Conservation (phyloP, 2,329 filamentous ascomycete genomes). For the Aureobasidium subglaciale region DNA sequence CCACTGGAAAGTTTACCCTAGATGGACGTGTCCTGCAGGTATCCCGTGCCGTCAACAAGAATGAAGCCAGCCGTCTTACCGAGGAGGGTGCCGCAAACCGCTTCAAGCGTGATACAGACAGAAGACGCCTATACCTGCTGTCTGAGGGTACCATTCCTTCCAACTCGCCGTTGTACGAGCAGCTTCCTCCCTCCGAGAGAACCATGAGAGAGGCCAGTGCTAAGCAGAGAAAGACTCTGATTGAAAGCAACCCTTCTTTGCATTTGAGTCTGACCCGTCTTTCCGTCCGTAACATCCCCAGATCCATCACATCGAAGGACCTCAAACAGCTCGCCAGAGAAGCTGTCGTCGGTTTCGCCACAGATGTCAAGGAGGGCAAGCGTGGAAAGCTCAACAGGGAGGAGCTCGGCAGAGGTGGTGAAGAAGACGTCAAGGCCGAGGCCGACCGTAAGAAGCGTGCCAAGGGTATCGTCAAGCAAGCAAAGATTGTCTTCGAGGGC, state of each 20-base stretch:
- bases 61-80: slow-evolving; percentile 68
- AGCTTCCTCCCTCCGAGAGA: slow-evolving; percentile 70
- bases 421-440: slow-evolving; percentile 75
- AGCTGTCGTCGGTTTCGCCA: slow-evolving; percentile 90
- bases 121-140: slow-evolving; percentile 80
- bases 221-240: slow-evolving; percentile 80
- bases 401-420: slow-evolving; percentile 71
- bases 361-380: slow-evolving; percentile 71
- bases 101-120: slow-evolving; percentile 71
- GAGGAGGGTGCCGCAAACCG: slow-evolving; percentile 58
- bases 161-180: slow-evolving; percentile 69
- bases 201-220: slow-evolving; percentile 82
- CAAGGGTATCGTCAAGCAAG: slow-evolving; percentile 82
- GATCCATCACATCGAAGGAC: slow-evolving; percentile 74
- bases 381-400: slow-evolving; percentile 81
- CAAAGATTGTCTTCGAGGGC: slow-evolving; percentile 91
- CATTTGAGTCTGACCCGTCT: slow-evolving; percentile 86
- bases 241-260: slow-evolving; percentile 83
- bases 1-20: slow-evolving; percentile 78
- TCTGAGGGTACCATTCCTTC: slow-evolving; percentile 74
- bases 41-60: slow-evolving; percentile 75
- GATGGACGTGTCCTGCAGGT: slow-evolving; percentile 83
- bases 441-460: slow-evolving; percentile 70
- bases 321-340: slow-evolving; percentile 85
- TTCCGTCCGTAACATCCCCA: slow-evolving; percentile 84